Evolutionary conservation across 202 grass and related monocot genomes (phyloP).

Genomic region (Zizania palustris): DNA sequence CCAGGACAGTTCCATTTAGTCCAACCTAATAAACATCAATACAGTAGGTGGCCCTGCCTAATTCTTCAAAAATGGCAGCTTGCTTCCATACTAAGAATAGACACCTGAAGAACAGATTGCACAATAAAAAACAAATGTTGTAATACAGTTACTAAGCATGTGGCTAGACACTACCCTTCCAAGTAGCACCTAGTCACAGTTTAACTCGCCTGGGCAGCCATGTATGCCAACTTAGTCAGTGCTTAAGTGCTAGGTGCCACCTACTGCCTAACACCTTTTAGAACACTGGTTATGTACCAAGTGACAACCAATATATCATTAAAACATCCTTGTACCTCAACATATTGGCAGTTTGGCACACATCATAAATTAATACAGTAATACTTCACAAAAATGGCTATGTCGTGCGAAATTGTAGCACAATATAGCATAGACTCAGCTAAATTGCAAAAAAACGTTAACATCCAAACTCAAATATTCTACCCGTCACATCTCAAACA

Average conservation of each 20-base stretch:
- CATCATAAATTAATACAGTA: background rate
- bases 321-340: background rate
- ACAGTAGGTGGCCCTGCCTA: background rate
- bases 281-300: background rate
- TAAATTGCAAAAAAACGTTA: background rate
- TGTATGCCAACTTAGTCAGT: background rate
- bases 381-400: background rate
- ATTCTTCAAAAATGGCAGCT: background rate
- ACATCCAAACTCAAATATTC: background rate
- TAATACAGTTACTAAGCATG: background rate
- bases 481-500: constrained; percentile 6
- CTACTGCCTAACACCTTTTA: background rate
- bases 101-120: background rate
- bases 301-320: background rate
- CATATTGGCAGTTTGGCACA: background rate
- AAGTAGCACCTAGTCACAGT: background rate
- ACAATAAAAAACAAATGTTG: background rate
- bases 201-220: background rate
- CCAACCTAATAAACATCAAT: background rate
- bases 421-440: background rate
- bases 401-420: background rate
- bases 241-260: no score
- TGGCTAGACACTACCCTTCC: background rate
- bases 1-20: background rate
- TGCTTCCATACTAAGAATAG: background rate